Evolutionary conservation across 495 filamentous ascomycete species (phyloP).

Genomic region (Durotheca rogersii): DNA sequence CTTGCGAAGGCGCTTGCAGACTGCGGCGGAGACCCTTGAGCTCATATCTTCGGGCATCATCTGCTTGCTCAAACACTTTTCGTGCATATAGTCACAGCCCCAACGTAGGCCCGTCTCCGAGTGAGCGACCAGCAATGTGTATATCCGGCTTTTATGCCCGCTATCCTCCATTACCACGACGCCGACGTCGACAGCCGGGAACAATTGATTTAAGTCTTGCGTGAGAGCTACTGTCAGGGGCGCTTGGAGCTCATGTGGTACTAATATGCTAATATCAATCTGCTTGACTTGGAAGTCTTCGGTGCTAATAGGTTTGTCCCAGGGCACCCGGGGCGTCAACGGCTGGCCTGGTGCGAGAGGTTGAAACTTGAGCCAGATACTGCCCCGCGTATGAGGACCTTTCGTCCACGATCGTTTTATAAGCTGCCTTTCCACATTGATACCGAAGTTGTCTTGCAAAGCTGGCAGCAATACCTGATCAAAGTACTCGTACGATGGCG

Average conservation of each 20-base stretch:
- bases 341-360: constrained; percentile 48
- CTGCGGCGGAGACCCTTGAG: constrained; percentile 45
- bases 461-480: constrained; percentile 72
- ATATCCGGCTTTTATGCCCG: constrained; percentile 60
- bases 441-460: constrained; percentile 63
- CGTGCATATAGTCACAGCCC: constrained; percentile 62
- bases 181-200: constrained; percentile 49
- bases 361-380: constrained; percentile 58
- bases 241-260: constrained; percentile 49
- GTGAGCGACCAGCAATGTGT: constrained; percentile 71
- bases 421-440: constrained; percentile 55
- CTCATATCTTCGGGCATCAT: constrained; percentile 43
- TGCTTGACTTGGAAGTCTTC: constrained; percentile 46
- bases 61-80: constrained; percentile 46
- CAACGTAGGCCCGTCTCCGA: constrained; percentile 62
- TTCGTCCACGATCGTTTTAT: constrained; percentile 66
- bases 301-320: constrained; percentile 10
- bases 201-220: constrained; percentile 38
- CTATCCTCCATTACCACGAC: constrained; percentile 60
- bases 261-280: constrained; percentile 61
- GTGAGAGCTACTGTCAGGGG: constrained; percentile 40
- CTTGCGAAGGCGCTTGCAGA: constrained; percentile 58
- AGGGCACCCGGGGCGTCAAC: constrained; percentile 51
- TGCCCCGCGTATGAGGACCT: constrained; percentile 58
- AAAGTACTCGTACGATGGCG: constrained; percentile 75